Evolutionary conservation across 1,284 basidiomycete species (phyloP).

Genomic region (Fomitopsis schrenkii): DNA sequence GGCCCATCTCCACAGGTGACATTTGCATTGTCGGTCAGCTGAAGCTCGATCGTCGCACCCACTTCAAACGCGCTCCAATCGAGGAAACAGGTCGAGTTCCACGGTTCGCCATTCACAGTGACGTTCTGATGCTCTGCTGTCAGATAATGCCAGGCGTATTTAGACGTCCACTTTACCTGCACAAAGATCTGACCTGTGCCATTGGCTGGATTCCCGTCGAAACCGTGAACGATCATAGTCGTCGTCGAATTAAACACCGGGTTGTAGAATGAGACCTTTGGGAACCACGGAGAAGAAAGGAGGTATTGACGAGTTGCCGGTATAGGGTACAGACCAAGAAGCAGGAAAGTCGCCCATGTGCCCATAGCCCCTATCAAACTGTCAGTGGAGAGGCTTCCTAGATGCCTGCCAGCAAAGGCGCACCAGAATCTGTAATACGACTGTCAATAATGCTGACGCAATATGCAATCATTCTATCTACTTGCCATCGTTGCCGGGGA

Average conservation of each 20-base stretch:
- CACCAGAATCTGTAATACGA: constrained; percentile 33
- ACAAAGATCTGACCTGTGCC: constrained; percentile 54
- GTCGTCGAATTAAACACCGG: constrained; percentile 53
- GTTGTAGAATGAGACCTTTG: constrained; percentile 54
- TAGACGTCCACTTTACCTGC: constrained; percentile 34
- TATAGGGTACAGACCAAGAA: constrained; percentile 57
- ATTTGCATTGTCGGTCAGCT: constrained; percentile 48
- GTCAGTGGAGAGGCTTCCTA: neutral
- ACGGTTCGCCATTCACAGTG: constrained; percentile 47
- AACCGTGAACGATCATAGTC: constrained; percentile 47
- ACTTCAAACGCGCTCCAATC: constrained; percentile 56
- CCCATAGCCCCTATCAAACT: constrained; percentile 57
- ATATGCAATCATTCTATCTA: neutral
- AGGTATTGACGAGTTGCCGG: constrained; percentile 58
- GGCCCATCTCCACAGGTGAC: constrained; percentile 44
- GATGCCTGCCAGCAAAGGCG: neutral
- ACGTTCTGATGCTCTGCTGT: constrained; percentile 37
- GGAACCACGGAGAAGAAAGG: constrained; percentile 61
- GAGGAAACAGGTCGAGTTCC: constrained; percentile 57
- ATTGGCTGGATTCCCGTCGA: constrained; percentile 45
- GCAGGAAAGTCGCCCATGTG: constrained; percentile 58
- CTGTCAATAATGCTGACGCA: neutral
- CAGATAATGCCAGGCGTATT: neutral
- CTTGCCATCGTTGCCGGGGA: constrained; percentile 60
- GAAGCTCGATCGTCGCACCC: constrained; percentile 45